phyloP scores from a whole-genome alignment of 192 early-diverging fungal species.

The Umbelopsis sp. region DNA sequence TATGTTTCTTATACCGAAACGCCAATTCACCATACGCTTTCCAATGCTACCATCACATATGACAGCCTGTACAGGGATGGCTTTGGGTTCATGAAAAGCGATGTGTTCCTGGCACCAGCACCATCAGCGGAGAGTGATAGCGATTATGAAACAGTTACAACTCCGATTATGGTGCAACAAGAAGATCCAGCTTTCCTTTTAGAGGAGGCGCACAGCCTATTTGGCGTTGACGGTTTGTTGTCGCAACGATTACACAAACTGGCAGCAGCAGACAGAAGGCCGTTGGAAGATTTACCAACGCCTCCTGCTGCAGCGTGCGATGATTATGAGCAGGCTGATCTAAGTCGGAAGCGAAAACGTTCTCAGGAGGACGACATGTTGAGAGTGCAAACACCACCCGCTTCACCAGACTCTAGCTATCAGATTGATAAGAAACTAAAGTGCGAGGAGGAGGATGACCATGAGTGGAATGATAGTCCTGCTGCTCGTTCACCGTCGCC shows the following conservation, averaged over 20 bases:
- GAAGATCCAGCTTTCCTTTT: constrained; percentile 22
- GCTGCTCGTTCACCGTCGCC: constrained; percentile 7
- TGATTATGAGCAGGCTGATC: neutral
- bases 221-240: constrained; percentile 19
- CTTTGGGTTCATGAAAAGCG: neutral
- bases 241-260: constrained; percentile 20
- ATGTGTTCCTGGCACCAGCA: constrained; percentile 22
- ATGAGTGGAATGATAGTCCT: neutral
- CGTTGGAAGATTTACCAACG: neutral
- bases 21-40: constrained; percentile 44
- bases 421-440: neutral
- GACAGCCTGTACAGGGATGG: constrained; percentile 25
- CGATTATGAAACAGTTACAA: constrained; percentile 18
- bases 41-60: constrained; percentile 42
- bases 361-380: neutral
- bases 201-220: constrained; percentile 23
- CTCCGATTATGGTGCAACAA: constrained; percentile 23
- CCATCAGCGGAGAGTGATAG: constrained; percentile 18
- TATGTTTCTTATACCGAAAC: constrained; percentile 12
- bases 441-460: neutral
- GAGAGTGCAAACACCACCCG: neutral
- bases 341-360: constrained; percentile 16
- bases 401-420: constrained; percentile 8
- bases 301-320: neutral
- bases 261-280: neutral